These are phyloP conservation scores for Cylindrotheca closterium DNA, from an alignment of 108 stramenopile genomes.

Conservation along the genomic window DNA sequence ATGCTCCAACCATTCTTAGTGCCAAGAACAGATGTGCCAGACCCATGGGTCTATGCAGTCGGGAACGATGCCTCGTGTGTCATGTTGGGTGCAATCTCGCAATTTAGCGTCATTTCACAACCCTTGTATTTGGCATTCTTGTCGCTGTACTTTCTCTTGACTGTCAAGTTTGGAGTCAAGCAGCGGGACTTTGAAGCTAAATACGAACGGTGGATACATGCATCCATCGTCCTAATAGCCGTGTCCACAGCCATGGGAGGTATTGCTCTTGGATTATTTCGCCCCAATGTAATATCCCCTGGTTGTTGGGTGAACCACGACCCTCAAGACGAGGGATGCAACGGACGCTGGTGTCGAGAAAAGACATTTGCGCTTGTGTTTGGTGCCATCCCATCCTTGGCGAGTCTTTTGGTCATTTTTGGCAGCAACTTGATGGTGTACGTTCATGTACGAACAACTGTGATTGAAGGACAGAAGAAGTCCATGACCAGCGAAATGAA, in stretches of 20 bases:
- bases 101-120: too few species aligned
- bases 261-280: slow-evolving; percentile 5
- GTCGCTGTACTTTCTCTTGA: slow-evolving; percentile 21
- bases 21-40: too few species aligned
- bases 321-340: slow-evolving; percentile 5
- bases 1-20: slow-evolving; percentile 2
- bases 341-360: not conserved
- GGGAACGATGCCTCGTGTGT: slow-evolving; percentile 26
- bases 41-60: slow-evolving; percentile 12
- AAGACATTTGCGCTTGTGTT: too few species aligned
- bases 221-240: not conserved
- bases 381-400: too few species aligned
- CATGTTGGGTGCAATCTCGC: slow-evolving; percentile 16
- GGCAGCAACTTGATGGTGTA: too few species aligned
- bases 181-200: slow-evolving; percentile 1
- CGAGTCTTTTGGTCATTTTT: too few species aligned
- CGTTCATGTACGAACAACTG: too few species aligned
- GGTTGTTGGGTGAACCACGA: slow-evolving; percentile 20
- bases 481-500: too few species aligned
- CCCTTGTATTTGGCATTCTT: slow-evolving; percentile 30
- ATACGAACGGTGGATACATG: slow-evolving; percentile 19
- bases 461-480: too few species aligned
- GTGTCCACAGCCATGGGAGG: slow-evolving; percentile 1
- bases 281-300: slow-evolving; percentile 1
- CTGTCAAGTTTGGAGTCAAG: slow-evolving; percentile 10